Base-by-base conservation (phyloP, 139 green algal genomes). In the Gonium pectorale region DNA sequence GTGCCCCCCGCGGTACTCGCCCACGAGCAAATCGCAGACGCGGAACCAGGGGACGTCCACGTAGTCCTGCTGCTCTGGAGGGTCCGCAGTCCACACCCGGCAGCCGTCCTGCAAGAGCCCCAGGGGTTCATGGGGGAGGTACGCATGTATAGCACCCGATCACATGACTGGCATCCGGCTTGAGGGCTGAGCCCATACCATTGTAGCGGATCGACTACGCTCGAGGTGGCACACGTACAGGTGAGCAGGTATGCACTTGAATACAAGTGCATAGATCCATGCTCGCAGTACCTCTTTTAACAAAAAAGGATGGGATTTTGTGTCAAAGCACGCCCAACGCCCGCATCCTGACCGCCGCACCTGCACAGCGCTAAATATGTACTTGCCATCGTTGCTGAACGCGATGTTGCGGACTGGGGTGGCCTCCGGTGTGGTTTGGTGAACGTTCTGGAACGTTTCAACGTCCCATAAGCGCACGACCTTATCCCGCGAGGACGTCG, bases 381-480 rank as follows among this genome's bases (percentile, higher is more conserved):
- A 66, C 31, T 85, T 79, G 27, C 95, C 95, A 37, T 95, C 90
- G 7, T 82, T 90, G n/a, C 93, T 91, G 86, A 97, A 98, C 15
- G 60, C 62, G 17, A 97, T 91, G 29, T 87, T 90, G 2, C 89
- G 83, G 37, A 97, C 82, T 60, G 62, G 83, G 38, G 90, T 93
- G 3, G 91, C 81, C 56, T 97, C 95, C 21, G 90, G 89, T 2
- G 90, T 84, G 2, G 92, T 89, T 24, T 67, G 89, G 43, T 93
- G 94, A 21, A 97, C 75, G 22, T 86, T 68, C 27, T 91, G 73
- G 64, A 92, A 93, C 11, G 77, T 92, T 62, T 98, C 95, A 35
- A 98, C 89, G 86, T 98, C 95, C 95, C 95, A 98, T 11, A 96
- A 80, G 67, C 89, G 80, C 38, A 68, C 43, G 46, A 85, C 64